A percentile compares a stretch with the other conserved stretches of the same genome.
Evolutionary conservation across 331 rosid genomes (phyloP).

Genomic region (Quercus lobata): DNA sequence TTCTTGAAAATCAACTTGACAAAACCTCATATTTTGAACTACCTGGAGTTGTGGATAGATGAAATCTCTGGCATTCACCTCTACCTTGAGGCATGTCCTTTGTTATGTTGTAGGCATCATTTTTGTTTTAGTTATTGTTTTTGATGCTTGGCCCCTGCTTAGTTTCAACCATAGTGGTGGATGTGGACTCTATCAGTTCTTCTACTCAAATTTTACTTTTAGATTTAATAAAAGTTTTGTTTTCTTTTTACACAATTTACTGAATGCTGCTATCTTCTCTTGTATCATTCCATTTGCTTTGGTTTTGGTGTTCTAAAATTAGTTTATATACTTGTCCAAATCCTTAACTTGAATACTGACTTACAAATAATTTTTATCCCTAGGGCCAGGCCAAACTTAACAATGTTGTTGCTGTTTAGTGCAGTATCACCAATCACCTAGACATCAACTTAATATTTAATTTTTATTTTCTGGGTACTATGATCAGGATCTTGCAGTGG

Average conservation of each 20-base stretch:
- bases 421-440: background rate
- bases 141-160: background rate
- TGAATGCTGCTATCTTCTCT: background rate
- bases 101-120: too few species aligned
- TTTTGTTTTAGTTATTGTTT: background rate
- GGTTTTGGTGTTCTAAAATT: background rate
- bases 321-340: background rate
- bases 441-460: background rate
- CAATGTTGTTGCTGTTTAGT: background rate
- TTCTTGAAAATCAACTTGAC: background rate
- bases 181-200: background rate
- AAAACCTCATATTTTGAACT: background rate
- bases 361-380: background rate
- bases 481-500: constrained; percentile 85
- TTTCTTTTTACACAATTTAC: background rate
- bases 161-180: background rate
- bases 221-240: background rate
- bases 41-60: background rate
- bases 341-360: background rate
- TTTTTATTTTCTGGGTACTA: background rate
- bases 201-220: background rate
- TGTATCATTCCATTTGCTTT: background rate
- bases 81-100: background rate
- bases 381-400: background rate
- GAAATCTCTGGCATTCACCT: background rate